phyloP scores from a whole-genome alignment of 2,329 filamentous ascomycete species.

The Xylariales sp. region DNA sequence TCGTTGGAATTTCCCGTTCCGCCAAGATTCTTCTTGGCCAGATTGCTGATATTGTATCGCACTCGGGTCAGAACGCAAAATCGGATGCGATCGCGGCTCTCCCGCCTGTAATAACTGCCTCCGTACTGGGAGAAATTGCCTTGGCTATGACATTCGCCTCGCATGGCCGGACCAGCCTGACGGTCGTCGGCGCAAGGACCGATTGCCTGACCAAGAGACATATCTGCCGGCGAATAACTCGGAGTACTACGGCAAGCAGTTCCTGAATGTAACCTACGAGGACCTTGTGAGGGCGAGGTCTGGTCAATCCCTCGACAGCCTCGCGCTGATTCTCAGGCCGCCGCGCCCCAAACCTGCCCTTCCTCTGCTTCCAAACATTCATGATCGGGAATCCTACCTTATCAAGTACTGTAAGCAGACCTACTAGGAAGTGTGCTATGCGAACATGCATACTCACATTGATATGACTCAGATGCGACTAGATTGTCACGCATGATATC shows the following conservation, averaged over 20 bases:
- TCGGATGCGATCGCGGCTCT: slow-evolving; percentile 39
- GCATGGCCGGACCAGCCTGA: slow-evolving; percentile 44
- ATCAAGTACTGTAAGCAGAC: slow-evolving; percentile 24
- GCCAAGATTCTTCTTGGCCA: neutral
- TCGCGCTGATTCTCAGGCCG: slow-evolving; percentile 17
- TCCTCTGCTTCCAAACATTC: slow-evolving; percentile 21
- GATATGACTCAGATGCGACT: slow-evolving; percentile 34
- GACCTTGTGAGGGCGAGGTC: slow-evolving; percentile 29
- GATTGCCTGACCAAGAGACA: slow-evolving; percentile 24
- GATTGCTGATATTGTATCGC: too few species aligned
- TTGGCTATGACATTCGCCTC: slow-evolving; percentile 40
- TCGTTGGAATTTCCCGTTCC: neutral
- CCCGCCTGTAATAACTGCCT: slow-evolving; percentile 40
- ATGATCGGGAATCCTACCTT: slow-evolving; percentile 23
- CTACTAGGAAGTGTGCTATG: too few species aligned
- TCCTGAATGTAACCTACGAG: slow-evolving; percentile 33
- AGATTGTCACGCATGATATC: slow-evolving; percentile 40
- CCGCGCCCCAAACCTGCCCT: slow-evolving; percentile 21
- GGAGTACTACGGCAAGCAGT: slow-evolving; percentile 28
- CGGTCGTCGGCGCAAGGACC: slow-evolving; percentile 30
- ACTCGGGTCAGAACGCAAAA: slow-evolving; percentile 37
- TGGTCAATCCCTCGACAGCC: slow-evolving; percentile 19
- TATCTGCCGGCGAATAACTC: slow-evolving; percentile 20
- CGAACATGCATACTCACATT: too few species aligned
- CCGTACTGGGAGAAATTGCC: slow-evolving; percentile 34